Percentiles rank a stretch among this genome's conserved stretches.
phyloP scores from a whole-genome alignment of 2,329 filamentous ascomycete genomes.

The Curvularia eragrostidis region DNA sequence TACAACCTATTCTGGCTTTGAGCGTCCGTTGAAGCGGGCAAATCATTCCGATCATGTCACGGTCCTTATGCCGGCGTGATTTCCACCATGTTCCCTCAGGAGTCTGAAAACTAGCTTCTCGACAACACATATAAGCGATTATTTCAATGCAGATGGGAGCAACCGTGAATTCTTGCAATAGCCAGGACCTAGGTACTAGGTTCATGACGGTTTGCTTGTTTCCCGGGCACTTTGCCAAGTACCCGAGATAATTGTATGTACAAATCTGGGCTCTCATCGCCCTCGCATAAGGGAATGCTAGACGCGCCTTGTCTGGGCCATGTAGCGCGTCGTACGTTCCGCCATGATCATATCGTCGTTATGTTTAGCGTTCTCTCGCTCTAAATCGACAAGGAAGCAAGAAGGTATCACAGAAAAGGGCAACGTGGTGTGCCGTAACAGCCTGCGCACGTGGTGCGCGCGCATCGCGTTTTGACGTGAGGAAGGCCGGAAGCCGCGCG shows the following conservation, averaged over 20 bases:
- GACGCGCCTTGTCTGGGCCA: conserved; percentile 30
- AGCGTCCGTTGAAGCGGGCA: background rate
- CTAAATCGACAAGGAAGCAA: conserved; percentile 43
- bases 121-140: background rate
- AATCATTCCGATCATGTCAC: background rate
- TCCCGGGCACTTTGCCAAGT: conserved; percentile 13
- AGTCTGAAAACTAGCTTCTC: background rate
- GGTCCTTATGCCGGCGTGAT: background rate
- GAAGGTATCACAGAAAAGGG: conserved; percentile 27
- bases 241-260: conserved; percentile 39
- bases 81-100: background rate
- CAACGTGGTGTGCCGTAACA: conserved; percentile 20
- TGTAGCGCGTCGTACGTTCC: conserved; percentile 36
- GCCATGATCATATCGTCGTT: conserved; percentile 49
- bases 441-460: conserved; percentile 14
- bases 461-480: conserved; percentile 15
- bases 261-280: conserved; percentile 34
- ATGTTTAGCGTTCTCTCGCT: conserved; percentile 45
- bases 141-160: background rate
- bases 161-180: conserved; percentile 2
- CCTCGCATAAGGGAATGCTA: conserved; percentile 23
- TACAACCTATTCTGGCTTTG: background rate
- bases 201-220: conserved; percentile 7
- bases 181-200: conserved; percentile 6
- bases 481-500: conserved; percentile 10